Percentiles rank a stretch among this genome's conserved stretches.
phyloP scores from a whole-genome alignment of 768 basidiomycete species.

The Krasilnikovozyma curviuscula region DNA sequence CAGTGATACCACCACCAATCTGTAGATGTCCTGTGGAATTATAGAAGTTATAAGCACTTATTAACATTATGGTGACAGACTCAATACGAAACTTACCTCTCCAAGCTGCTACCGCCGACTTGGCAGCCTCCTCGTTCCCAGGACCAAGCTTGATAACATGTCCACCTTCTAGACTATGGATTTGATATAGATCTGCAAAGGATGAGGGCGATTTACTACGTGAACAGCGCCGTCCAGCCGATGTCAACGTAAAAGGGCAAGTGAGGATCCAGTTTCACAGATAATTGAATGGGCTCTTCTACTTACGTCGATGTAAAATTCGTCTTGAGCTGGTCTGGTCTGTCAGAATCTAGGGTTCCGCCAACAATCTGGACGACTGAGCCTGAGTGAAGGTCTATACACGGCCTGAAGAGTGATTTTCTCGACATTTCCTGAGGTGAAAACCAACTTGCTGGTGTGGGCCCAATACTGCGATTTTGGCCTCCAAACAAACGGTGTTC shows the following conservation, averaged over 20 bases:
- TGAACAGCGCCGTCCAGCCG: background rate
- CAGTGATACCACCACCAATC: conserved; percentile 80
- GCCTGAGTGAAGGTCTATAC: conserved; percentile 90
- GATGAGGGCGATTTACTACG: conserved; percentile 56
- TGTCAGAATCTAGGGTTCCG: conserved; percentile 75
- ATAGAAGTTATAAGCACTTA: background rate
- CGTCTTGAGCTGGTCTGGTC: conserved; percentile 47
- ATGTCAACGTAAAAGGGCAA: background rate
- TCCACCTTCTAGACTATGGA: conserved; percentile 53
- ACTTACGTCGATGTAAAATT: conserved; percentile 79
- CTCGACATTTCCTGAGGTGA: too few species aligned
- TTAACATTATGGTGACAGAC: background rate
- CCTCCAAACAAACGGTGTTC: too few species aligned
- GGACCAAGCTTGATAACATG: conserved; percentile 93
- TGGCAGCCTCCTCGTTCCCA: conserved; percentile 74
- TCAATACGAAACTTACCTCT: conserved; percentile 34
- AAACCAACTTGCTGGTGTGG: too few species aligned
- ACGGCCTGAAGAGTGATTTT: conserved; percentile 58
- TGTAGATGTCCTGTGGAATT: conserved; percentile 48
- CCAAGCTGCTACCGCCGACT: conserved; percentile 65
- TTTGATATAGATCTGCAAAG: conserved; percentile 59
- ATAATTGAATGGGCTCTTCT: background rate
- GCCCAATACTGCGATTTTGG: too few species aligned
- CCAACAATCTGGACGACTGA: conserved; percentile 97
- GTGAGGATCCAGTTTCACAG: background rate